Base-by-base conservation (phyloP, 768 basidiomycete species). In the Lepiota subincarnata region DNA sequence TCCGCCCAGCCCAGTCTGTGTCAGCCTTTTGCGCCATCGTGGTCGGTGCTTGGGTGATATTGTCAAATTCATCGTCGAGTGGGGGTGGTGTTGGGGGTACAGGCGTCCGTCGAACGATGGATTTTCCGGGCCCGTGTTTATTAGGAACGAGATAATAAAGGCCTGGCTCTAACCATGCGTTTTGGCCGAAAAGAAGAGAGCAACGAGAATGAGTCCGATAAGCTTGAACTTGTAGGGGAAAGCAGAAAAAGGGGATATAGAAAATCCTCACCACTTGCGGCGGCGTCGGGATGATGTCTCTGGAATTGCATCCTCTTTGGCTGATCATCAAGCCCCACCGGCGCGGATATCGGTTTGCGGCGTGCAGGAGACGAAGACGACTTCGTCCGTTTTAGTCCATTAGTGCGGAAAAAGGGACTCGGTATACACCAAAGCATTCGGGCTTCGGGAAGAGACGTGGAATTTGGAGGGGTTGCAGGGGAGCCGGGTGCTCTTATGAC, bases 91-190 rank as follows among this genome's bases (percentile, higher is more conserved):
- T 70, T 5, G 68, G 68, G 0, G 75, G 70, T 13, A 73, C 66
- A 31, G 65, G 69, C 20, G 69, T 72, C 20, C 73, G 70, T 46
- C 67, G 68, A 16, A 73, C 62, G 51, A 70, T 61, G 3, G 64
- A 66, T 56, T 73, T 73, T 31, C 68, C 70, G 1, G 61, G 62
- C 16, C 70, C 72, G 28, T 69, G 60, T 55, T 63, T 69, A 54
- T 72, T 68, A n/a, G 73, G 65, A 16, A 76, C 70, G 46, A 74
- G 66, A 55, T 75, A 74, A 55, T 68, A 70, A 10, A 67, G 60
- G 12, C 69, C 69, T 8, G 72, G 65, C 41, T 68, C 74, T 75
- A 57, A 20, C 31, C 26, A 20, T 13, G 22, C 31, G 19, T 16
- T 16, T 24, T 53, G 42, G 60, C 4, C 13, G n/a, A 11, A 44